Conservation (phyloP, 1,284 basidiomycete genomes). For the Pseudozyma pruni region DNA sequence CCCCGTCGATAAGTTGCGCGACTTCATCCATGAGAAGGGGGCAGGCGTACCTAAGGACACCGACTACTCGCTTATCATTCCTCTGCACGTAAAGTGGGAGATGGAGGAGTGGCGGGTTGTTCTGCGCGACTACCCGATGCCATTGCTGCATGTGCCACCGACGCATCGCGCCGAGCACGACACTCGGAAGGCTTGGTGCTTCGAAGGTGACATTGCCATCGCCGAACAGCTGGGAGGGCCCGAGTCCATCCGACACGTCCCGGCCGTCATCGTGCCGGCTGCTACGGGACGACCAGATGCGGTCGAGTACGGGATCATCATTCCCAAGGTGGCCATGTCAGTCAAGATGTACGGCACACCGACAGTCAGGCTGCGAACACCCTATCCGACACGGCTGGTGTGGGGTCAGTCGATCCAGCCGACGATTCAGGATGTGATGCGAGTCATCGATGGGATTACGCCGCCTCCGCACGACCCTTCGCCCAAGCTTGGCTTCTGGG, state of each 20-base stretch:
- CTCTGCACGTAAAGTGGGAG: constrained; percentile 81
- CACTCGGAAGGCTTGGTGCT: constrained; percentile 71
- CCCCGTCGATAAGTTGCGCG: constrained; percentile 72
- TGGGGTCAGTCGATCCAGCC: constrained; percentile 93
- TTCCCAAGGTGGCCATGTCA: constrained; percentile 94
- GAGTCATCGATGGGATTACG: constrained; percentile 83
- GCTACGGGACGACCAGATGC: constrained; percentile 70
- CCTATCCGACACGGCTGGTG: constrained; percentile 78
- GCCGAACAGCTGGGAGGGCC: constrained; percentile 86
- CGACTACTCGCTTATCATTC: constrained; percentile 82
- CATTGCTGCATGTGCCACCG: constrained; percentile 70
- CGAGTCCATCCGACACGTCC: constrained; percentile 69
- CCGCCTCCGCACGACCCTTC: constrained; percentile 87
- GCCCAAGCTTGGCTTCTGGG: constrained; percentile 91
- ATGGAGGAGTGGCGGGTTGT: constrained; percentile 75
- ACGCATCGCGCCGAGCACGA: constrained; percentile 28
- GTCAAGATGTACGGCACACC: constrained; percentile 87
- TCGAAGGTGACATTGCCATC: constrained; percentile 84
- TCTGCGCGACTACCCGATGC: constrained; percentile 79
- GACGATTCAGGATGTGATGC: constrained; percentile 86
- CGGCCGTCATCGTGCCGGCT: constrained; percentile 61
- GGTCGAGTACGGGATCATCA: constrained; percentile 74
- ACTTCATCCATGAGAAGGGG: constrained; percentile 80
- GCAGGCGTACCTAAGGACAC: constrained; percentile 78
- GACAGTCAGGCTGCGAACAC: constrained; percentile 75